Percentiles rank a stretch among this genome's conserved stretches.
phyloP scores from a whole-genome alignment of 805 yeast species.

The Wickerhamiella cacticola region DNA sequence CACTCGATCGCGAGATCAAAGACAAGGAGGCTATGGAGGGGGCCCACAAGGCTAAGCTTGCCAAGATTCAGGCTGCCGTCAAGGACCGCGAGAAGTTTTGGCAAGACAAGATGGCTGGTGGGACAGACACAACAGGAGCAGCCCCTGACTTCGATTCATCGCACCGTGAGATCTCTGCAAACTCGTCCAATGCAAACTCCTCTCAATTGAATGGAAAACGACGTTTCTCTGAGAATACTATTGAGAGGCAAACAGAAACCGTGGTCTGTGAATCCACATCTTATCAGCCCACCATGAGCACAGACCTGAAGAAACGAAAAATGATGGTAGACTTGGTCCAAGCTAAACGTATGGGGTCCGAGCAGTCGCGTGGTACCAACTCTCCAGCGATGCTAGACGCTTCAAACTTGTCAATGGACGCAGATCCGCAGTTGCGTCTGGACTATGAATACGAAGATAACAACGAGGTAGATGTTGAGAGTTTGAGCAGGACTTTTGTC shows the following conservation, averaged over 20 bases:
- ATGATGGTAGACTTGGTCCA: not conserved
- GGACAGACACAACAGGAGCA: no score
- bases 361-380: not conserved
- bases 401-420: not conserved
- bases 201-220: no score
- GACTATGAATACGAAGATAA: not conserved
- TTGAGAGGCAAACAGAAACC: no score
- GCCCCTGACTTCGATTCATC: no score
- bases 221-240: no score
- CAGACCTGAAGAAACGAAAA: not conserved
- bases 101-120: not conserved
- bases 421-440: not conserved
- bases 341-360: not conserved
- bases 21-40: not conserved
- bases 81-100: not conserved
- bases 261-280: no score
- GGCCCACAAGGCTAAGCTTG: not conserved
- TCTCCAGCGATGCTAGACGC: not conserved
- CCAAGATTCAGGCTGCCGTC: not conserved
- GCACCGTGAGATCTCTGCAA: no score
- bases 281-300: no score
- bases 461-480: not conserved
- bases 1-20: not conserved
- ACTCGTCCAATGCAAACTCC: no score
- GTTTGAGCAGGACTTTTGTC: not conserved